These are phyloP conservation scores for Penicillium sp. DNA, from an alignment of 2,329 filamentous ascomycete species.

Conservation along the genomic window DNA sequence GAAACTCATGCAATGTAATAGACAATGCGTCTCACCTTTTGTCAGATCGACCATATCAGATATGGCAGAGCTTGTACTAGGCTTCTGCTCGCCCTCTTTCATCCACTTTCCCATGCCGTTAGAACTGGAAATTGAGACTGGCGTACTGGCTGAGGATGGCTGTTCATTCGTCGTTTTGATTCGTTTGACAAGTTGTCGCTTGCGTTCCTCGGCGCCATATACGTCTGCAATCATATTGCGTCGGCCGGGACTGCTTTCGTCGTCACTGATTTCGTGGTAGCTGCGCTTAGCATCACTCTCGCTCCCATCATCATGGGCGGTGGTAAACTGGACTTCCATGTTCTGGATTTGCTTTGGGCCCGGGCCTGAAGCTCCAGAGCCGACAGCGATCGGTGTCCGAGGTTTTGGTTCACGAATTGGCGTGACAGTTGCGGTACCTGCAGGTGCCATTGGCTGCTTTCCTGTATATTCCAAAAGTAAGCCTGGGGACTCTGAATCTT, in stretches of 20 bases:
- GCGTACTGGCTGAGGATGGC: constrained; percentile 45
- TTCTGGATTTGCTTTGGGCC: constrained; percentile 18
- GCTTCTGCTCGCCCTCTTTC: constrained; percentile 57
- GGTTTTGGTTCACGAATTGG: constrained; percentile 17
- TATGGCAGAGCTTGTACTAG: constrained; percentile 52
- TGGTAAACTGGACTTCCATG: constrained; percentile 34
- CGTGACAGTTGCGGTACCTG: constrained; percentile 27
- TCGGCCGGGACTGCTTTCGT: constrained; percentile 28
- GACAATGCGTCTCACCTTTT: constrained; percentile 26
- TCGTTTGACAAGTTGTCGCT: constrained; percentile 63
- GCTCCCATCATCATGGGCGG: constrained; percentile 22
- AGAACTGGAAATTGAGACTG: constrained; percentile 50
- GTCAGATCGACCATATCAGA: constrained; percentile 50
- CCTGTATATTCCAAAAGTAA: constrained; percentile 26
- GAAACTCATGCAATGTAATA: neutral
- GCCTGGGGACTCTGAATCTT: constrained; percentile 13
- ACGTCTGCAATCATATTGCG: constrained; percentile 67
- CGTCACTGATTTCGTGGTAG: constrained; percentile 33
- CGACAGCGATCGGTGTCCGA: constrained; percentile 19
- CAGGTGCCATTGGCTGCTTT: constrained; percentile 26
- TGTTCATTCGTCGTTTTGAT: constrained; percentile 55
- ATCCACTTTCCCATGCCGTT: constrained; percentile 67
- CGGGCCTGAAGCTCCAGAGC: constrained; percentile 17
- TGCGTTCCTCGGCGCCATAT: constrained; percentile 72
- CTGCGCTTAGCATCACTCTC: constrained; percentile 33